Evolutionary conservation across 192 early-diverging fungal species (phyloP).

Genomic region (Linderina pennispora): DNA sequence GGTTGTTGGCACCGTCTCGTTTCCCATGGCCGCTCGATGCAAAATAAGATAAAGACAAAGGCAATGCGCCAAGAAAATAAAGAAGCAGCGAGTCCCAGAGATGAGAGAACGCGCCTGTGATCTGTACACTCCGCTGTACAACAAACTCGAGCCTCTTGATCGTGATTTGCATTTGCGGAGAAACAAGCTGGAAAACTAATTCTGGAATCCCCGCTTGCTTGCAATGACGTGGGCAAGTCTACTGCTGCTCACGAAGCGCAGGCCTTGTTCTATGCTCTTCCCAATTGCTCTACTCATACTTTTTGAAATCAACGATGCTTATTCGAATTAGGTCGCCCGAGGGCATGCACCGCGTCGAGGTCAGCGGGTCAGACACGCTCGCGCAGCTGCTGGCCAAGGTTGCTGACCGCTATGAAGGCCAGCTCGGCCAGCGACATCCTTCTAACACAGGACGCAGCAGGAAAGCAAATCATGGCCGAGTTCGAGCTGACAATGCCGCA

Average conservation of each 20-base stretch:
- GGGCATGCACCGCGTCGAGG: slow-evolving; percentile 40
- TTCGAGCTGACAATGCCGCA: slow-evolving; percentile 25
- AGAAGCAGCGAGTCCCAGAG: too few species aligned
- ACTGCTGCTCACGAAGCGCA: too few species aligned
- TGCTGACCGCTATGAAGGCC: slow-evolving; percentile 22
- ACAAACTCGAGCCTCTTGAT: too few species aligned
- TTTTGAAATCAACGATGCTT: too few species aligned
- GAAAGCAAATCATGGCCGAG: slow-evolving; percentile 22
- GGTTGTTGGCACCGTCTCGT: slow-evolving; percentile 3
- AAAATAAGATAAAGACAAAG: too few species aligned
- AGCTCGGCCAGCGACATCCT: slow-evolving; percentile 27
- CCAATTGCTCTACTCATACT: too few species aligned
- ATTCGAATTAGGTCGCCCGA: slow-evolving; percentile 38
- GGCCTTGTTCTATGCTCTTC: background rate
- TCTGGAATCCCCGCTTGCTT: background rate
- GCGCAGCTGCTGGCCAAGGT: slow-evolving; percentile 22
- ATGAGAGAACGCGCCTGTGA: too few species aligned
- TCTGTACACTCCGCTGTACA: too few species aligned
- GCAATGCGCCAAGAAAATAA: too few species aligned
- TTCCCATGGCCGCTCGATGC: too few species aligned
- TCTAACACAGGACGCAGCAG: slow-evolving; percentile 15
- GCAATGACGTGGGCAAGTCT: too few species aligned
- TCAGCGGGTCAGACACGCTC: slow-evolving; percentile 19
- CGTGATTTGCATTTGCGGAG: background rate
- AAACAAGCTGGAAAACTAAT: slow-evolving; percentile 1